A percentile compares a stretch with the other conserved stretches of the same genome.
Evolutionary conservation across 2,329 filamentous ascomycete genomes (phyloP).

Genomic region (Colletotrichum sp.): DNA sequence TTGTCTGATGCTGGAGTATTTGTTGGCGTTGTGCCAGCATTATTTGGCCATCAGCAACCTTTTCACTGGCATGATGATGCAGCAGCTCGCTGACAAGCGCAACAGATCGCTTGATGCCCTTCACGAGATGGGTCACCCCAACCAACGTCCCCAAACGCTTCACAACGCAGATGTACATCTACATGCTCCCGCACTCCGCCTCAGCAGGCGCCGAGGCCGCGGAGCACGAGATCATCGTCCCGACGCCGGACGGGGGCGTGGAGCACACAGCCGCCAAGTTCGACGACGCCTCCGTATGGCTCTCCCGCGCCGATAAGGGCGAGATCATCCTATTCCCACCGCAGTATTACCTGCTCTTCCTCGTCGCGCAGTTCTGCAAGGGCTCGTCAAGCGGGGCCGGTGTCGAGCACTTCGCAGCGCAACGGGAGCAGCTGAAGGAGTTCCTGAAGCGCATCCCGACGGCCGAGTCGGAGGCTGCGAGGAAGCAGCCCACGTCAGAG

Average conservation of each 20-base stretch:
- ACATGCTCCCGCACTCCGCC: constrained; percentile 74
- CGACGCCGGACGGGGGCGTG: constrained; percentile 72
- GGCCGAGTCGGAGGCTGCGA: constrained; percentile 42
- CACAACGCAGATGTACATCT: constrained; percentile 96
- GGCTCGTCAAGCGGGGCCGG: constrained; percentile 32
- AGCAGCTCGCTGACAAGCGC: too few species aligned
- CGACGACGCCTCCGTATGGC: constrained; percentile 72
- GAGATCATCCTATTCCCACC: constrained; percentile 89
- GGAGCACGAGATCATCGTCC: constrained; percentile 62
- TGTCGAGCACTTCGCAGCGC: constrained; percentile 44
- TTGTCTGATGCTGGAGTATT: too few species aligned
- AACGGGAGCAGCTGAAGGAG: constrained; percentile 56
- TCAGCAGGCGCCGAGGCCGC: constrained; percentile 35
- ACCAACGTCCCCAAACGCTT: constrained; percentile 75
- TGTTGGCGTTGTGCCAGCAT: too few species aligned
- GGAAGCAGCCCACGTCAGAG: constrained; percentile 42
- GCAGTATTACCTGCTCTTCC: constrained; percentile 76
- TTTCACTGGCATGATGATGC: too few species aligned
- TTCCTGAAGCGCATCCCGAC: constrained; percentile 56
- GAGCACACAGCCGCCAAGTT: constrained; percentile 80
- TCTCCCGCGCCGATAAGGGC: constrained; percentile 64
- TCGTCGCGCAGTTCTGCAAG: constrained; percentile 60
- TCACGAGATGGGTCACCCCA: constrained; percentile 93
- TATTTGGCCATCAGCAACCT: too few species aligned
- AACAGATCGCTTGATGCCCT: constrained; percentile 65